Evolutionary conservation across 257 asterid genomes (phyloP).

Genomic region (Knoxia roxburghii): DNA sequence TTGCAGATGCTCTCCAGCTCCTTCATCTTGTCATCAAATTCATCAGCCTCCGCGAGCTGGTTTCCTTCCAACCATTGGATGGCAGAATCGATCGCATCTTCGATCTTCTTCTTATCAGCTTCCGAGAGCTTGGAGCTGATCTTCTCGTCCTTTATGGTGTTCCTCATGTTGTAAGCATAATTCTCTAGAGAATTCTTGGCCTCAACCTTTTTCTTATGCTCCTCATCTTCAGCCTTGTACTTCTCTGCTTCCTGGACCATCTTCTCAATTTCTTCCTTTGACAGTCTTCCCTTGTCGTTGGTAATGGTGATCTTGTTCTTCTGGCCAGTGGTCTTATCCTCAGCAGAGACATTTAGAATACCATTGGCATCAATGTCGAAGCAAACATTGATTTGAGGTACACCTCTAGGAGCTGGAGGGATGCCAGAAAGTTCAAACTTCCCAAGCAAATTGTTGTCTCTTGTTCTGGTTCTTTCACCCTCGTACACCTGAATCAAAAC

Average conservation of each 20-base stretch:
- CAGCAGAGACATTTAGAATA: constrained; percentile 32
- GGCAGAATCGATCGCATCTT: constrained; percentile 24
- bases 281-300: constrained; percentile 30
- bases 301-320: constrained; percentile 37
- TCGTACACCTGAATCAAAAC: constrained; percentile 37
- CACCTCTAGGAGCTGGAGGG: constrained; percentile 35
- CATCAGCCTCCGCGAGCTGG: constrained; percentile 33
- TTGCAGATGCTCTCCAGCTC: constrained; percentile 33
- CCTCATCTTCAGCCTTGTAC: constrained; percentile 33
- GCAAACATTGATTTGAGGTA: constrained; percentile 32
- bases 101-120: constrained; percentile 30
- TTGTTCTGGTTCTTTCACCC: constrained; percentile 31
- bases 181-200: constrained; percentile 30
- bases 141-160: constrained; percentile 38
- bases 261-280: constrained; percentile 35
- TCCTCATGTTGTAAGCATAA: constrained; percentile 38
- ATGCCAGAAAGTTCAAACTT: constrained; percentile 30
- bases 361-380: constrained; percentile 36
- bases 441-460: constrained; percentile 31
- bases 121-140: constrained; percentile 25
- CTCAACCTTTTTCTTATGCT: constrained; percentile 31
- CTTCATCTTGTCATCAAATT: constrained; percentile 35
- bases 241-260: constrained; percentile 37
- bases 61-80: constrained; percentile 32
- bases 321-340: constrained; percentile 36